phyloP scores from a whole-genome alignment of 2,329 filamentous ascomycete genomes.

The Pestalotiopsis sp. region DNA sequence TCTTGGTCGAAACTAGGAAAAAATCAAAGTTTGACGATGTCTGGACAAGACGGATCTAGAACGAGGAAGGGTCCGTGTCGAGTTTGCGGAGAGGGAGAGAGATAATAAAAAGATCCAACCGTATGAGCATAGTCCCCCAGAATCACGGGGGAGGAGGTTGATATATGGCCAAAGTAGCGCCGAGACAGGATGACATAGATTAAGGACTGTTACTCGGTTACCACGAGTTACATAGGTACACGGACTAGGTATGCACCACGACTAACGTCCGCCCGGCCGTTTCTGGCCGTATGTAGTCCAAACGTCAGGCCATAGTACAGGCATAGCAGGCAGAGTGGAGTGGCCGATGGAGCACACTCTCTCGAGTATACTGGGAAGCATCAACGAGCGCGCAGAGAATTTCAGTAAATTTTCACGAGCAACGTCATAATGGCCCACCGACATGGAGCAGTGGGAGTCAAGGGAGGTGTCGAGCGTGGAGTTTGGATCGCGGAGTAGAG shows the following conservation, averaged over 20 bases:
- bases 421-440: slow-evolving; percentile 5
- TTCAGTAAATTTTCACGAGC: background rate
- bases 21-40: too few relatives aligned
- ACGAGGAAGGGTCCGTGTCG: background rate
- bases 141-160: background rate
- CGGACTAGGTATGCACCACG: background rate
- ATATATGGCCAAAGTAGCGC: slow-evolving; percentile 11
- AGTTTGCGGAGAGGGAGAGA: slow-evolving; percentile 8
- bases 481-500: slow-evolving; percentile 8
- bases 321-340: background rate
- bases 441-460: background rate
- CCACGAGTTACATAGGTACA: background rate
- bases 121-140: background rate
- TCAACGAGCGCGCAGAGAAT: background rate
- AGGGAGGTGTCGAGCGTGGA: slow-evolving; percentile 1
- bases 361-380: background rate
- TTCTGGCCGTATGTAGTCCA: background rate
- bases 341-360: background rate
- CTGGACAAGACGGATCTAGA: background rate
- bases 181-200: slow-evolving; percentile 1
- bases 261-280: background rate
- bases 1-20: background rate
- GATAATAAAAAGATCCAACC: background rate
- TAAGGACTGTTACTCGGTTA: background rate
- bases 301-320: slow-evolving; percentile 1